phyloP scores from a whole-genome alignment of 202 grass and related monocot genomes.

The Sporobolus alterniflorus region DNA sequence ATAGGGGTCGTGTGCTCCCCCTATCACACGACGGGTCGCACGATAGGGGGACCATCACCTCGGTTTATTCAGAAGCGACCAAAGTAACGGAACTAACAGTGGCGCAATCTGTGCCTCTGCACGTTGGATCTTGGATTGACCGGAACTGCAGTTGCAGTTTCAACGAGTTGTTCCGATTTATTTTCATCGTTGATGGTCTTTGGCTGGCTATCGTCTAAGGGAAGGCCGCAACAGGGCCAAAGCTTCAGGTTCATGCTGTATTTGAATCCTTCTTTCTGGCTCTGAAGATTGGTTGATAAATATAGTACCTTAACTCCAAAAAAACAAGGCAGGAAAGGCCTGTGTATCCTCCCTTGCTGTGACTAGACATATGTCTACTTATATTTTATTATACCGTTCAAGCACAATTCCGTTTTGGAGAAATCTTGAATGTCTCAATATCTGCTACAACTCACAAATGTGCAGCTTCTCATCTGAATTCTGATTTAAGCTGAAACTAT shows the following conservation, averaged over 20 bases:
- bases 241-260: not conserved
- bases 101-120: not conserved
- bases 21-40: too few relatives aligned
- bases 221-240: not conserved
- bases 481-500: not conserved
- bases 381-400: constrained; percentile 11
- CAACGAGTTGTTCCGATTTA: not conserved
- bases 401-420: not conserved
- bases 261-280: not conserved
- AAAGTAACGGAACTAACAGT: not conserved
- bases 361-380: not conserved
- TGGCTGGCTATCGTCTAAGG: not conserved
- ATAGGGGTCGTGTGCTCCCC: not conserved
- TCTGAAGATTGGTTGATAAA: not conserved
- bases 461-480: not conserved
- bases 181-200: not conserved
- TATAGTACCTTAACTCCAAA: too few relatives aligned
- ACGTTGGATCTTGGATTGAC: too few relatives aligned
- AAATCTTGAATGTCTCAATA: not conserved
- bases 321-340: too few relatives aligned
- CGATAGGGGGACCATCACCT: not conserved
- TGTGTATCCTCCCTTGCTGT: not conserved
- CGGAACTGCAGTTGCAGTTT: not conserved
- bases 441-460: not conserved
- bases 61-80: not conserved